Evolutionary conservation across 768 basidiomycete species (phyloP).

Genomic region (Serendipita sp.): DNA sequence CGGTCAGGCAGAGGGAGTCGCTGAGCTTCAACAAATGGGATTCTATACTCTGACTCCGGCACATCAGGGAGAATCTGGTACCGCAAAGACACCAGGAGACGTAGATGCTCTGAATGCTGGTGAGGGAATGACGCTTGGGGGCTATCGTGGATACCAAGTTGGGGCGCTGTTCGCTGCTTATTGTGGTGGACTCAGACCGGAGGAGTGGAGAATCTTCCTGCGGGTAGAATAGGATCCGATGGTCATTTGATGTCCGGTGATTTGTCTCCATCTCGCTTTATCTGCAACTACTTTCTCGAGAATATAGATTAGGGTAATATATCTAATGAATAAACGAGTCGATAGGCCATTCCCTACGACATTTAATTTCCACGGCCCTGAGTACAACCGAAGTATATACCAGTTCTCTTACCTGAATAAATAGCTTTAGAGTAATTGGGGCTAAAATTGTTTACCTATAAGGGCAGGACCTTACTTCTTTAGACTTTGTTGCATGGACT

Average conservation of each 20-base stretch:
- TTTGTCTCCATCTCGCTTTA: too few relatives aligned
- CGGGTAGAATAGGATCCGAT: background rate
- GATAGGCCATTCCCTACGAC: too few relatives aligned
- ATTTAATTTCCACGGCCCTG: too few relatives aligned
- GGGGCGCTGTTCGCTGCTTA: background rate
- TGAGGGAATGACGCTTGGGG: background rate
- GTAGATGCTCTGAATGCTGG: background rate
- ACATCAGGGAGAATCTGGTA: background rate
- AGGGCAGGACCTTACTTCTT: too few relatives aligned
- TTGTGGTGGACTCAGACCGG: background rate
- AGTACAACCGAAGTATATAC: too few relatives aligned
- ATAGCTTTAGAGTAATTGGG: too few relatives aligned
- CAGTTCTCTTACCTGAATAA: too few relatives aligned
- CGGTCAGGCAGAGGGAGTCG: background rate
- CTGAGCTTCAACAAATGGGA: background rate
- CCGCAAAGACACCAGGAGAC: background rate
- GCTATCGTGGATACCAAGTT: background rate
- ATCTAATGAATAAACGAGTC: too few relatives aligned
- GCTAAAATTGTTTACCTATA: too few relatives aligned
- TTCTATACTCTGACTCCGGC: background rate
- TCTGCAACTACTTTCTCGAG: too few relatives aligned
- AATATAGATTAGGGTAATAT: too few relatives aligned
- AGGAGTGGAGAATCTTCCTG: background rate
- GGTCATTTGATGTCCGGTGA: background rate
- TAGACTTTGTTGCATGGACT: too few relatives aligned